Evolutionary conservation across 2,329 filamentous ascomycete species (phyloP).

Genomic region (Pseudogymnoascus verrucosus): DNA sequence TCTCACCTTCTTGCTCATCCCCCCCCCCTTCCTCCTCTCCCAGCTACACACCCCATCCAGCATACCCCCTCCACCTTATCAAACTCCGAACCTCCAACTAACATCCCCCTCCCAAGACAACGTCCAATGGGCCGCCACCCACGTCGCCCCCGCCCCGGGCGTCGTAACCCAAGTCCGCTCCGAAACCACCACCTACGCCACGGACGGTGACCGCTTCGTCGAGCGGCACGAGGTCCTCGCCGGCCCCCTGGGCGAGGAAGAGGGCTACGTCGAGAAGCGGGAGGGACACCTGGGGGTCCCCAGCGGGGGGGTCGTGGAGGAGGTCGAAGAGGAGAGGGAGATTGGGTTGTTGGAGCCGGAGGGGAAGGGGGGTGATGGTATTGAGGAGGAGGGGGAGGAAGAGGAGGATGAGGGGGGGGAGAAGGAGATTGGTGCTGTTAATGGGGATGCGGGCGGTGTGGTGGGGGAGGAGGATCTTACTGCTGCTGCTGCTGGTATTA

Average conservation of each 20-base stretch:
- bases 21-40: too few species aligned
- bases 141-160: constrained; percentile 51
- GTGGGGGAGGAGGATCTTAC: not conserved
- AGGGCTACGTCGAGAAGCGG: constrained; percentile 18
- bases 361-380: not conserved
- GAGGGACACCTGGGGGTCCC: constrained; percentile 30
- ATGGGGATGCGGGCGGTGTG: constrained; percentile 11
- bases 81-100: not conserved
- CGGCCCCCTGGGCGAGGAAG: constrained; percentile 14
- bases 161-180: constrained; percentile 39
- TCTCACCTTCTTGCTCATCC: not conserved
- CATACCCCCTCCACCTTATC: not conserved
- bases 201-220: constrained; percentile 14
- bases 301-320: constrained; percentile 13
- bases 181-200: constrained; percentile 21
- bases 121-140: constrained; percentile 39
- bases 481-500: not conserved
- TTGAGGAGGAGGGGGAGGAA: constrained; percentile 11
- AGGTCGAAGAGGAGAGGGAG: constrained; percentile 24
- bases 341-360: constrained; percentile 29
- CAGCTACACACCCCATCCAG: not conserved
- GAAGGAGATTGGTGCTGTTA: constrained; percentile 13
- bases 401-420: constrained; percentile 14
- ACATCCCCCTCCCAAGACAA: not conserved
- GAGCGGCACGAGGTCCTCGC: constrained; percentile 2